Evolutionary conservation across 495 filamentous ascomycete genomes (phyloP).

Genomic region (Lasiosphaeria hispida): DNA sequence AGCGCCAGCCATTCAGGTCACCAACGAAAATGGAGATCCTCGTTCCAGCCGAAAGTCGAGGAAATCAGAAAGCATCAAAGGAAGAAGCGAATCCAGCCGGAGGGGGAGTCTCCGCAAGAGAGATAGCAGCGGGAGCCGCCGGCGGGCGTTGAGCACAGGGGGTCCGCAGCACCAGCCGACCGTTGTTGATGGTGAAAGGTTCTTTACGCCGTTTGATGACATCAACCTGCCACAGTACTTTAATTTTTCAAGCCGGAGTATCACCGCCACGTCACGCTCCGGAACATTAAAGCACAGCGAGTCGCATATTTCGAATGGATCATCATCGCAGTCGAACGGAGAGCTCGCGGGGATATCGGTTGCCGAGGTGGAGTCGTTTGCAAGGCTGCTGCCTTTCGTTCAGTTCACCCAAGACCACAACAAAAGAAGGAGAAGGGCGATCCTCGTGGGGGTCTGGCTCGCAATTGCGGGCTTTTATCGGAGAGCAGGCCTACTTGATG

Average conservation of each 20-base stretch:
- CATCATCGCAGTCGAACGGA: conserved; percentile 21
- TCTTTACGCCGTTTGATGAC: conserved; percentile 39
- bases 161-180: conserved; percentile 29
- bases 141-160: conserved; percentile 33
- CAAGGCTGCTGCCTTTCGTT: conserved; percentile 44
- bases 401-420: conserved; percentile 50
- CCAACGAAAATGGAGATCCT: conserved; percentile 35
- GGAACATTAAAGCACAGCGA: conserved; percentile 27
- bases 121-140: conserved; percentile 40
- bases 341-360: conserved; percentile 13
- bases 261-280: conserved; percentile 1
- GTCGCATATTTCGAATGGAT: conserved; percentile 27
- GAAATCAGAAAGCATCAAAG: conserved; percentile 35
- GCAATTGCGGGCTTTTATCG: conserved; percentile 85
- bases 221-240: conserved; percentile 35
- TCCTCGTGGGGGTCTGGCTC: conserved; percentile 82
- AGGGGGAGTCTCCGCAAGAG: conserved; percentile 46
- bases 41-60: conserved; percentile 31
- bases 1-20: conserved; percentile 39
- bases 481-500: conserved; percentile 70
- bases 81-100: conserved; percentile 43
- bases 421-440: conserved; percentile 56
- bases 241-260: conserved; percentile 27
- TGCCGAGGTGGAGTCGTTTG: conserved; percentile 20
- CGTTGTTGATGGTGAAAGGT: conserved; percentile 38